phyloP scores from a whole-genome alignment of 2,329 filamentous ascomycete genomes.

The Polychaeton citri region DNA sequence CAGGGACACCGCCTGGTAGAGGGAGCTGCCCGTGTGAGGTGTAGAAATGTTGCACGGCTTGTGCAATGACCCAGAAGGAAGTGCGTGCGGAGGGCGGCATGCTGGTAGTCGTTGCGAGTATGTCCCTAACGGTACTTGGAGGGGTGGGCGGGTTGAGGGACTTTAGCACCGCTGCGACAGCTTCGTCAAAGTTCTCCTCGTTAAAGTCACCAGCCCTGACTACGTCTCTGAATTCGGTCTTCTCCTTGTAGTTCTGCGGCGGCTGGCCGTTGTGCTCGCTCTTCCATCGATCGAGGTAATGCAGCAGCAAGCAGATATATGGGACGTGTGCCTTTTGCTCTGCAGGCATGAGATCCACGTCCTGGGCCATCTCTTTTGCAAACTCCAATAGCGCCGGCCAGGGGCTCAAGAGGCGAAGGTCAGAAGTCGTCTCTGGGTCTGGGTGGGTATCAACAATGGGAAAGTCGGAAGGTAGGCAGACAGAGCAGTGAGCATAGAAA shows the following conservation, averaged over 20 bases:
- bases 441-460: conserved; percentile 95
- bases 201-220: conserved; percentile 59
- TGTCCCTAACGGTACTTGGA: conserved; percentile 56
- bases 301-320: conserved; percentile 67
- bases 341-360: conserved; percentile 56
- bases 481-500: conserved; percentile 82
- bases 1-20: conserved; percentile 73
- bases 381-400: conserved; percentile 72
- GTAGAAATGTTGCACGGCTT: conserved; percentile 67
- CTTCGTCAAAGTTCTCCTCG: conserved; percentile 96
- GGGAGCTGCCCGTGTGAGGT: conserved; percentile 60
- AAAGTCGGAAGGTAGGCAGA: conserved; percentile 64
- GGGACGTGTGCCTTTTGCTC: conserved; percentile 88
- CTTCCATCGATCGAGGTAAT: conserved; percentile 76
- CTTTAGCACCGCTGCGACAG: conserved; percentile 73
- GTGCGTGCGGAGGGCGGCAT: not conserved
- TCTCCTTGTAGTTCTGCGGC: conserved; percentile 70
- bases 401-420: conserved; percentile 69
- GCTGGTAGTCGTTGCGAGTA: conserved; percentile 49
- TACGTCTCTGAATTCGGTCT: conserved; percentile 63
- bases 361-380: conserved; percentile 49
- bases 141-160: conserved; percentile 59
- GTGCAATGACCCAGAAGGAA: conserved; percentile 80
- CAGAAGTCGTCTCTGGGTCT: conserved; percentile 69
- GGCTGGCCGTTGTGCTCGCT: conserved; percentile 50